These are phyloP conservation scores for Populus hybrid DNA, from an alignment of 441 rosid genomes.

Conservation along the genomic window DNA sequence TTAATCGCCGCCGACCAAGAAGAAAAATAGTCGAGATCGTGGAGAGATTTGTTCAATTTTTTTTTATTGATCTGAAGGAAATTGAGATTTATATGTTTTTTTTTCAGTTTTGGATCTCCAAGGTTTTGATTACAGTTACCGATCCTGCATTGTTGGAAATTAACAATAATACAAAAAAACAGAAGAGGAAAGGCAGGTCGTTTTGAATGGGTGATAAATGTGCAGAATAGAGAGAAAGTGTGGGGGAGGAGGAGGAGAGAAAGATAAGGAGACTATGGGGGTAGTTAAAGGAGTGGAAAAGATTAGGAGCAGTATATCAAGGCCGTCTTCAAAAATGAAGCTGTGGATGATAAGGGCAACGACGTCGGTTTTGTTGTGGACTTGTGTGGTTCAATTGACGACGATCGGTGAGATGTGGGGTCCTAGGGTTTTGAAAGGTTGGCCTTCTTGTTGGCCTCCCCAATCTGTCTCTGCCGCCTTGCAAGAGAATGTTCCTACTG, in stretches of 20 bases:
- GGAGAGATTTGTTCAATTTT: neutral
- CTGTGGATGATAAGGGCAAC: slow-evolving; percentile 86
- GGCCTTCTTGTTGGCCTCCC: slow-evolving; percentile 36
- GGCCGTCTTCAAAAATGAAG: slow-evolving; percentile 51
- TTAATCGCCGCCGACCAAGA: slow-evolving; percentile 14
- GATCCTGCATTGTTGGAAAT: slow-evolving; percentile 37
- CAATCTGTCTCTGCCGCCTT: slow-evolving; percentile 39
- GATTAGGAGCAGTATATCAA: slow-evolving; percentile 14
- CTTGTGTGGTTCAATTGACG: slow-evolving; percentile 82
- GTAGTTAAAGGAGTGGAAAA: slow-evolving; percentile 35
- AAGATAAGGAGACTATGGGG: slow-evolving; percentile 31
- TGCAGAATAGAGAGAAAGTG: slow-evolving; percentile 55
- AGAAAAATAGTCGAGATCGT: slow-evolving; percentile 7
- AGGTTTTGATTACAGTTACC: neutral
- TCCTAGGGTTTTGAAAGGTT: slow-evolving; percentile 73
- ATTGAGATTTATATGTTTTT: neutral
- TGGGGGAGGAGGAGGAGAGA: neutral
- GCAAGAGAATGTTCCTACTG: slow-evolving; percentile 37
- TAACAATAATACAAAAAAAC: too few relatives aligned
- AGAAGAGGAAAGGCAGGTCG: neutral
- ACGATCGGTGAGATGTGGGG: slow-evolving; percentile 89
- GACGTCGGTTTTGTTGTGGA: slow-evolving; percentile 82
- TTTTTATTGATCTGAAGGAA: neutral
- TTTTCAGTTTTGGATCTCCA: neutral
- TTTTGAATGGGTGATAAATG: slow-evolving; percentile 34